Evolutionary conservation across 225 moss, liverwort and hornwort species (phyloP).

Genomic region (Ulota crispa): DNA sequence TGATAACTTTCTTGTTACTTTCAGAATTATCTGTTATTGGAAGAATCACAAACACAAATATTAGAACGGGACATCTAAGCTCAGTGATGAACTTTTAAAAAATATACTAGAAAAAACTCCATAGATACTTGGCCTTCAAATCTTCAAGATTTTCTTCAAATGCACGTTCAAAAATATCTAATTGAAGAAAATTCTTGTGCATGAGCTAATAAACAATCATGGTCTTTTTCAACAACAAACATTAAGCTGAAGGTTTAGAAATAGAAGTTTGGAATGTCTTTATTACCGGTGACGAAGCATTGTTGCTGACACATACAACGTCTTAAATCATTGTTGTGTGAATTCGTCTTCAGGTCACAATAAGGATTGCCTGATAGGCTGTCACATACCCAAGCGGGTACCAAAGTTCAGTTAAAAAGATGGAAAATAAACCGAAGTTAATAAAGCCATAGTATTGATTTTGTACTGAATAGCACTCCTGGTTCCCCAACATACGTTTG

Average conservation of each 20-base stretch:
- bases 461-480: not conserved
- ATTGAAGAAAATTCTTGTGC: not conserved
- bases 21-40: conserved; percentile 18
- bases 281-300: conserved; percentile 43
- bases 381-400: not conserved
- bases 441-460: not conserved
- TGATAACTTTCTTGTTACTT: conserved; percentile 37
- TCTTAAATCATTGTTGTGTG: conserved; percentile 20
- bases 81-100: not conserved
- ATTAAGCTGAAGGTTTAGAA: not conserved
- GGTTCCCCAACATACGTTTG: not conserved
- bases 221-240: not conserved
- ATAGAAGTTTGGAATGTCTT: not conserved
- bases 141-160: not conserved
- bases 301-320: conserved; percentile 50
- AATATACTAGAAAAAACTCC: not conserved
- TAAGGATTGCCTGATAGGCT: conserved; percentile 55
- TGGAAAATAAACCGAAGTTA: not conserved
- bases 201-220: not conserved
- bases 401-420: not conserved
- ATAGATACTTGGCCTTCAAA: not conserved
- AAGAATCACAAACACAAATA: not conserved
- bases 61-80: not conserved
- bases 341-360: conserved; percentile 20
- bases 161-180: not conserved